phyloP scores from a whole-genome alignment of 208 protist species.

The Angomonas deanei region DNA sequence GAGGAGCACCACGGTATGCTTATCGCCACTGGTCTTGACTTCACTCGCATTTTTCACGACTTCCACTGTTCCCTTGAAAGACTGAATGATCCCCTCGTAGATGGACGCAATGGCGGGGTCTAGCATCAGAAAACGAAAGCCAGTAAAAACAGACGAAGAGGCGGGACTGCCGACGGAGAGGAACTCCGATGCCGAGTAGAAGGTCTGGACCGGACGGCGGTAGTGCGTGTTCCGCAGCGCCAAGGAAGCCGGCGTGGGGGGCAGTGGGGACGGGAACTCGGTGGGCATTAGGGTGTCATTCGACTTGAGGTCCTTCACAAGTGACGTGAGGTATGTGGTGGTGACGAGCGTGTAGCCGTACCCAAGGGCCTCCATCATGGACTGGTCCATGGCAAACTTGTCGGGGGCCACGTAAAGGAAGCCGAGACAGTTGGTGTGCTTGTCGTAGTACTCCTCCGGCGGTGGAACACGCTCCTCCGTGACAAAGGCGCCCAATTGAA shows the following conservation, averaged over 20 bases:
- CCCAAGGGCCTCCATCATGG: slow-evolving; percentile 49
- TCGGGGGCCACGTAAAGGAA: slow-evolving; percentile 64
- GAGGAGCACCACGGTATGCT: slow-evolving; percentile 21
- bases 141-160: slow-evolving; percentile 22
- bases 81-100: slow-evolving; percentile 24
- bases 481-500: slow-evolving; percentile 39
- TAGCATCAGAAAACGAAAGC: slow-evolving; percentile 37
- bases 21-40: slow-evolving; percentile 9
- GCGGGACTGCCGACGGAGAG: slow-evolving; percentile 30
- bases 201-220: slow-evolving; percentile 38
- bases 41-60: slow-evolving; percentile 7
- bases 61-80: slow-evolving; percentile 31
- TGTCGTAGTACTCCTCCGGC: slow-evolving; percentile 39
- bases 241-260: slow-evolving; percentile 26
- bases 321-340: slow-evolving; percentile 26
- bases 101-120: slow-evolving; percentile 15
- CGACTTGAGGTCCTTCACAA: slow-evolving; percentile 23
- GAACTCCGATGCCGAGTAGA: slow-evolving; percentile 54
- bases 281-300: slow-evolving; percentile 22
- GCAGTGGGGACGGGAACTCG: slow-evolving; percentile 34
- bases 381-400: slow-evolving; percentile 36
- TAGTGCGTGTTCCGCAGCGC: slow-evolving; percentile 45
- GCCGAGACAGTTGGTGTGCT: slow-evolving; percentile 39
- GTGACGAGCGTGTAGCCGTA: slow-evolving; percentile 72
- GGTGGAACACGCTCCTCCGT: slow-evolving; percentile 37